Conservation (phyloP, 257 asterid species). For the Agastache rugosa region DNA sequence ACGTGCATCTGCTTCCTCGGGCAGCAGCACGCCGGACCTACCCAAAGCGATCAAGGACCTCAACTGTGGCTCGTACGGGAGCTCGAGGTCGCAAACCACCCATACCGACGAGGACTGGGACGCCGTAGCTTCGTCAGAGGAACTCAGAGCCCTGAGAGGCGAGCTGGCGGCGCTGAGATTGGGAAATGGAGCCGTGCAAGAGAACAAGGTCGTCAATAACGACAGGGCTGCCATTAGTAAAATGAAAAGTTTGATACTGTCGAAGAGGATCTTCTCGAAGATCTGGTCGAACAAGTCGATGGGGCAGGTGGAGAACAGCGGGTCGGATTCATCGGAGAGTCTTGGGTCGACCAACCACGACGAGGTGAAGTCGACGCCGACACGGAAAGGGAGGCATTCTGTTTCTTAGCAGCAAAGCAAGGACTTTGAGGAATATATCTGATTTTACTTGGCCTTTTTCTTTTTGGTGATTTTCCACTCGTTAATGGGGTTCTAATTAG, state of each 20-base stretch:
- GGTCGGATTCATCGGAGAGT: slow-evolving; percentile 92
- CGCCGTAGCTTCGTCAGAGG: slow-evolving; percentile 86
- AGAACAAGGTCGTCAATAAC: slow-evolving; percentile 40
- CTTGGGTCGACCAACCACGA: slow-evolving; percentile 71
- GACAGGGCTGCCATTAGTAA: slow-evolving; percentile 70
- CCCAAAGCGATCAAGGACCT: slow-evolving; percentile 85
- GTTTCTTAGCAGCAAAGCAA: slow-evolving; percentile 61
- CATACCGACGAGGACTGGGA: slow-evolving; percentile 97
- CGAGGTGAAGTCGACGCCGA: slow-evolving; percentile 71
- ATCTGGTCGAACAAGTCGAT: slow-evolving; percentile 80
- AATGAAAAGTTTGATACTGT: slow-evolving; percentile 70
- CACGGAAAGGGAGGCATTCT: slow-evolving; percentile 79
- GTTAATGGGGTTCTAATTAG: slow-evolving; percentile 21
- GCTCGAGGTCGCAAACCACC: slow-evolving; percentile 76
- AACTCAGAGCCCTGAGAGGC: slow-evolving; percentile 80
- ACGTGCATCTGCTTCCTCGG: slow-evolving; percentile 88
- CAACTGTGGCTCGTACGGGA: slow-evolving; percentile 67
- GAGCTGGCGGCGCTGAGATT: slow-evolving; percentile 79
- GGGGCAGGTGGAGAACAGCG: slow-evolving; percentile 72
- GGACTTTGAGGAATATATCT: not conserved
- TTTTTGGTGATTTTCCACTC: not conserved
- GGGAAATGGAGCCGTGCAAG: slow-evolving; percentile 57
- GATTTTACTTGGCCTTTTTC: slow-evolving; percentile 13
- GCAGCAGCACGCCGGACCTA: slow-evolving; percentile 95
- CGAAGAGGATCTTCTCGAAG: slow-evolving; percentile 78